Conservation (phyloP, 2,329 filamentous ascomycete genomes). For the Aspergillus nomiae region DNA sequence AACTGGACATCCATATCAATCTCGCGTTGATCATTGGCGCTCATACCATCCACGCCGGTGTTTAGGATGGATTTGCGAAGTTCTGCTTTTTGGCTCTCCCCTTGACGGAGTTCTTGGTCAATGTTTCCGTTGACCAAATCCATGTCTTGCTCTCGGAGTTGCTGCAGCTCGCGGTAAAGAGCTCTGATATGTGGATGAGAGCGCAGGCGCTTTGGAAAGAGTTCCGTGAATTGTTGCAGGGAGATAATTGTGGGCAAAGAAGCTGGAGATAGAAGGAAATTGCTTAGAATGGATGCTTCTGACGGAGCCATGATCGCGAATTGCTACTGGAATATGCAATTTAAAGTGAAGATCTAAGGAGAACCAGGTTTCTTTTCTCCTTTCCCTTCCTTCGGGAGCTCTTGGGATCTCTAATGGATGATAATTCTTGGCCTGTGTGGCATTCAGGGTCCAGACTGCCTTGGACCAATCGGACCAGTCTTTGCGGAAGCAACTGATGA, state of each 20-base stretch:
- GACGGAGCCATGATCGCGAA: conserved; percentile 65
- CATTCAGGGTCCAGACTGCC: not conserved
- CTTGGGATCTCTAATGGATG: not conserved
- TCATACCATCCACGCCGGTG: conserved; percentile 36
- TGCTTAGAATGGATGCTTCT: conserved; percentile 72
- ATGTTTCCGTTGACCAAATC: conserved; percentile 65
- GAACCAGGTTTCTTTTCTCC: not conserved
- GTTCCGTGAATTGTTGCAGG: conserved; percentile 71
- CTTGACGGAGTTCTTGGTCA: conserved; percentile 38
- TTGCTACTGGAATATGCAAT: not conserved
- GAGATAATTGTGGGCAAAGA: conserved; percentile 73
- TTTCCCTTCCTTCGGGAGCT: not conserved
- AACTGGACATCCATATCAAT: conserved; percentile 58
- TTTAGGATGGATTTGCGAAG: conserved; percentile 35
- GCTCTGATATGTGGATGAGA: conserved; percentile 67
- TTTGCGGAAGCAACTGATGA: not conserved
- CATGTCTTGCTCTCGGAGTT: conserved; percentile 68
- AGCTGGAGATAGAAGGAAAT: conserved; percentile 77
- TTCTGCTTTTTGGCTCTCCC: conserved; percentile 41
- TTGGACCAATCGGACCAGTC: not conserved
- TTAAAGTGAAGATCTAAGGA: not conserved
- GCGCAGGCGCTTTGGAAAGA: conserved; percentile 71
- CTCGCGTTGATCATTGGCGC: conserved; percentile 38
- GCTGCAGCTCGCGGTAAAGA: conserved; percentile 78
- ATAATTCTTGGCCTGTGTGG: not conserved